Conservation (phyloP, 2,329 filamentous ascomycete species). For the Chaetomiaceae sp. region DNA sequence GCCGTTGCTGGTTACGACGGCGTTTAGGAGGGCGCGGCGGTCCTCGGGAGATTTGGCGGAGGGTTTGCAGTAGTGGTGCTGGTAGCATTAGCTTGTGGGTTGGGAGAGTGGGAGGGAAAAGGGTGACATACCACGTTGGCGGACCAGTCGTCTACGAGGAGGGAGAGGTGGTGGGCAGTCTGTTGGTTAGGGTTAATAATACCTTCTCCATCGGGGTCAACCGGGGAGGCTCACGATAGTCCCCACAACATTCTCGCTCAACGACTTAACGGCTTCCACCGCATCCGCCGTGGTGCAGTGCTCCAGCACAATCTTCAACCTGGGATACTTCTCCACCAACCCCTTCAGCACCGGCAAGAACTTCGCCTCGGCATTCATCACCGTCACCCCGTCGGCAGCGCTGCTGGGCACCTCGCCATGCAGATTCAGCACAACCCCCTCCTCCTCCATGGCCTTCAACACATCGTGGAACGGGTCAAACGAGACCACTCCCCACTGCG, state of each 20-base stretch:
- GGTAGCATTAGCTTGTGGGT: constrained; percentile 24
- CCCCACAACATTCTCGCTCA: constrained; percentile 69
- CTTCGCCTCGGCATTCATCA: constrained; percentile 65
- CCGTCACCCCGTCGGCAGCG: constrained; percentile 35
- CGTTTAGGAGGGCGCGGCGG: constrained; percentile 66
- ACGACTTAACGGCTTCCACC: constrained; percentile 69
- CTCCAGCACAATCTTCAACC: constrained; percentile 67
- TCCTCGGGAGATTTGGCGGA: constrained; percentile 70
- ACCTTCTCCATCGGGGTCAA: too few species aligned
- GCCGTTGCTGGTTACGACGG: constrained; percentile 53
- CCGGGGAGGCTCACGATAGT: constrained; percentile 51
- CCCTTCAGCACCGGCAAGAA: constrained; percentile 77
- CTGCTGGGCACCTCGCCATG: constrained; percentile 72
- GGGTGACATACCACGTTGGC: constrained; percentile 48
- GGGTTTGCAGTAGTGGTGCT: constrained; percentile 72
- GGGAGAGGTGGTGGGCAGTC: constrained; percentile 79
- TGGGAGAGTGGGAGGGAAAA: constrained; percentile 26
- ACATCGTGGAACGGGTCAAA: constrained; percentile 70
- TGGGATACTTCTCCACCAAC: constrained; percentile 71
- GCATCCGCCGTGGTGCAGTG: constrained; percentile 86
- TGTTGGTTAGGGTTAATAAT: constrained; percentile 1
- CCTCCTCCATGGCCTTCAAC: constrained; percentile 83
- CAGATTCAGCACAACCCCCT: constrained; percentile 69
- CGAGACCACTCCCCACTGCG: constrained; percentile 63
- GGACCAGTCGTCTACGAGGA: constrained; percentile 67